Percentiles rank a stretch among this genome's conserved stretches.
Evolutionary conservation across 2,329 filamentous ascomycete genomes (phyloP).

Genomic region (Apiospora kogelbergensis): DNA sequence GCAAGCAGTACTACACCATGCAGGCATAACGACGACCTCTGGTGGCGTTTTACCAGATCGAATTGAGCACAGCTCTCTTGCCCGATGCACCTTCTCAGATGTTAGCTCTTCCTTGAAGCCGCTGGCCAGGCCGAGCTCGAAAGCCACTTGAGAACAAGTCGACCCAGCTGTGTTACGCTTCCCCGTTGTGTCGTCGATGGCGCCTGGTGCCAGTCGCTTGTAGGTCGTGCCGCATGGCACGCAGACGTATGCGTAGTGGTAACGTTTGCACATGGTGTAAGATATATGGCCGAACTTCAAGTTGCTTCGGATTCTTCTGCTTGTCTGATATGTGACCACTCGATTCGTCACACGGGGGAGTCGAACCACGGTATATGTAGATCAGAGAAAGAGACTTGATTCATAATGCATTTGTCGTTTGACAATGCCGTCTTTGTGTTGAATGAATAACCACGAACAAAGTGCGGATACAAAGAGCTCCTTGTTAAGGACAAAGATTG

Average conservation of each 20-base stretch:
- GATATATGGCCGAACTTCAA: not conserved
- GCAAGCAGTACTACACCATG: not conserved
- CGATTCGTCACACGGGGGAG: not conserved
- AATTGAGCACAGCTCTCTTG: not conserved
- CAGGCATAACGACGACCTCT: not conserved
- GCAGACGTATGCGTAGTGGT: constrained; percentile 8
- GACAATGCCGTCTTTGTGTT: not conserved
- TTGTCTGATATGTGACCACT: not conserved
- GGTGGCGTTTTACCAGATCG: not conserved
- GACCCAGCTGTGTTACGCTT: constrained; percentile 6
- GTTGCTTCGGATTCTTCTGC: not conserved
- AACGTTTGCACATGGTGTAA: constrained; percentile 7
- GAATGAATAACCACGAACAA: too few relatives aligned
- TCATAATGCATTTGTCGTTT: not conserved
- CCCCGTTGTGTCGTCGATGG: not conserved
- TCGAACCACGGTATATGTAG: not conserved
- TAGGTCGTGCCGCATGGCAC: not conserved
- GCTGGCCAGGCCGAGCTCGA: not conserved
- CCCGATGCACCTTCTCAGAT: constrained; percentile 60
- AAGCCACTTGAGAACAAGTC: not conserved
- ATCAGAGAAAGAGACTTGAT: not conserved
- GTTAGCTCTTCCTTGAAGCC: constrained; percentile 28
- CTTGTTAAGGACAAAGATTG: not conserved
- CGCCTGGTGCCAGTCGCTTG: constrained; percentile 6
- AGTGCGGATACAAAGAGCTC: not conserved